A percentile compares a stretch with the other conserved stretches of the same genome.
Conservation (phyloP, 2,329 filamentous ascomycete species). For the Pestalotiopsis fici region DNA sequence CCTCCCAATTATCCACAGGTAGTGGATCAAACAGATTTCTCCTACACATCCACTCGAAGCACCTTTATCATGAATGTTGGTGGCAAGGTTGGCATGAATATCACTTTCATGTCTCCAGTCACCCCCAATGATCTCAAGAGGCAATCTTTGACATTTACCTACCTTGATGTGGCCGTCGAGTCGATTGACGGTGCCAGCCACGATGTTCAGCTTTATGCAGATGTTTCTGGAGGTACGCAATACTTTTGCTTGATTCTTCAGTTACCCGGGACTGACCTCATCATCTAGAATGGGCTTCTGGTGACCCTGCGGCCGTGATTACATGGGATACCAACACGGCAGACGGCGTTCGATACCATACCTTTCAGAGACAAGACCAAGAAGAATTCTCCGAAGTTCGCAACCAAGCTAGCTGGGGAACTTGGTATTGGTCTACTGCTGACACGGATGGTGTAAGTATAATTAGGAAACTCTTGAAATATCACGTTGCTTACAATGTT, state of each 20-base stretch:
- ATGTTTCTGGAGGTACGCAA: conserved; percentile 66
- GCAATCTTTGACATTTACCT: conserved; percentile 72
- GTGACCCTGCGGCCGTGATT: conserved; percentile 55
- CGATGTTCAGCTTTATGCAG: conserved; percentile 70
- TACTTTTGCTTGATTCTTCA: not conserved
- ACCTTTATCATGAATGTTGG: conserved; percentile 68
- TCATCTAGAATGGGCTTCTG: conserved; percentile 68
- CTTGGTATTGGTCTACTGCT: conserved; percentile 69
- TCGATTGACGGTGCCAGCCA: conserved; percentile 65
- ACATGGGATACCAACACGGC: conserved; percentile 61
- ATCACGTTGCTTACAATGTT: conserved; percentile 12
- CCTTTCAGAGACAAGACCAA: conserved; percentile 61
- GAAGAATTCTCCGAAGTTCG: conserved; percentile 65
- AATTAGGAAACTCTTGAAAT: not conserved
- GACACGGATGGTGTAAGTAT: conserved; percentile 44
- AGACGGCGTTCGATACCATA: conserved; percentile 62
- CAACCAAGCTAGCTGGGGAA: conserved; percentile 81
- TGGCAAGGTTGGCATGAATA: conserved; percentile 61
- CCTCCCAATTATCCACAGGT: conserved; percentile 44
- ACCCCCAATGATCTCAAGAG: conserved; percentile 65
- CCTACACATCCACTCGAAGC: conserved; percentile 73
- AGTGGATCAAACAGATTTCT: conserved; percentile 63
- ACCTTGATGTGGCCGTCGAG: conserved; percentile 63
- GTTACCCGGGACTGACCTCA: not conserved
- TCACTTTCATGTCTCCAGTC: conserved; percentile 72